Evolutionary conservation across 2,329 filamentous ascomycete species (phyloP), one percentile per base, ranked within the genome.

Genomic region (Fusarium sp.): DNA sequence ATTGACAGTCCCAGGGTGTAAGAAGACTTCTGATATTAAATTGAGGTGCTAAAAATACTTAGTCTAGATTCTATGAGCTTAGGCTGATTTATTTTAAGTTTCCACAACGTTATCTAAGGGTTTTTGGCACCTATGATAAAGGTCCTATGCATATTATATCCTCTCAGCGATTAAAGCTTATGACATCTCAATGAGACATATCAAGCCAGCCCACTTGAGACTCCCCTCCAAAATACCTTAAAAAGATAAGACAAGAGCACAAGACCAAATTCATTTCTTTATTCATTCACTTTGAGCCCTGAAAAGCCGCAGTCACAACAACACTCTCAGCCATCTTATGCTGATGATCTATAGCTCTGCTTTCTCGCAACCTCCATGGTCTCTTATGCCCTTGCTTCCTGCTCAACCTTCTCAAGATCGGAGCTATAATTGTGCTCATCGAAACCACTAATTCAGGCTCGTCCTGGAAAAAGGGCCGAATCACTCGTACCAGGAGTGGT

Each of bases 381-480:
- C 6, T 54, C 0, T 12, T 30, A 3, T 18, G 14, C 0, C 35
- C 15, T 1, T 8, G 10, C 20, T 28, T 54, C 35, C 35, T 30
- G 24, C 35, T 30, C 50, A 1, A 30, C 0, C 24, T n/a, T 10
- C 14, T 38, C 10, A 54, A 22, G 10, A 54, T 6, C 0, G 18
- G n/a, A 1, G 14, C 10, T 1, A 14, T 5, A 2, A 54, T 54
- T 10, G 2, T 54, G 4, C 51, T 54, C 15, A n/a, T 15, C 0
- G 35, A 54, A 0, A 24, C 20, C 4, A 39, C 7, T 8, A 54
- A 18, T 18, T n/a, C 5, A 0, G 50, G 20, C 5, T 54, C 35
- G 0, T 54, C 11, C 11, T 18, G 50, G 0, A 10, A 5, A 0
- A 4, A 10, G 0, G 35, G 50, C 7, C 24, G 20, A 5, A 39